Conservation (phyloP, 2,329 filamentous ascomycete genomes). For the Claviceps purpurea region DNA sequence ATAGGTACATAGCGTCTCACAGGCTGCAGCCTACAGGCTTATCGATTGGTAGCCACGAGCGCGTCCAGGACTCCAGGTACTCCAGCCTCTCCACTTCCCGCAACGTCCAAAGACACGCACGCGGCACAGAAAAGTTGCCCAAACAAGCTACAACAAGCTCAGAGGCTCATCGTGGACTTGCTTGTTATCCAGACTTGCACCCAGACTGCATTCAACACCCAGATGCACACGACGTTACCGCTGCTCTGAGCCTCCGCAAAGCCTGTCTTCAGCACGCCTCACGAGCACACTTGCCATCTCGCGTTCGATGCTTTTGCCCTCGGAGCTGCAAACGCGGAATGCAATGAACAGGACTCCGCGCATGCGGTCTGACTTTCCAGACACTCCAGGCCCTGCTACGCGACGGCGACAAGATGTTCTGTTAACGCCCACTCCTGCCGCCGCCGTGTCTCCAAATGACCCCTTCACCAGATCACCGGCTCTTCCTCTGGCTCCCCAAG, state of each 20-base stretch:
- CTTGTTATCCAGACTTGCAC: background rate
- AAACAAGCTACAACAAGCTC: background rate
- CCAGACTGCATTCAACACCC: background rate
- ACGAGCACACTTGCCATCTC: background rate
- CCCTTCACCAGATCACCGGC: slow-evolving; percentile 18
- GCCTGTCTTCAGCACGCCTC: background rate
- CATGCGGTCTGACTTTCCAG: slow-evolving; percentile 69
- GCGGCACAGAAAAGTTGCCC: background rate
- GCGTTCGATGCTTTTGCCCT: slow-evolving; percentile 6
- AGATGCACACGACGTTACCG: background rate
- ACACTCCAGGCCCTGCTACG: slow-evolving; percentile 48
- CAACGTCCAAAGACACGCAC: background rate
- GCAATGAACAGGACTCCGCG: slow-evolving; percentile 76
- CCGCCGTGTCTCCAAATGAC: slow-evolving; percentile 17
- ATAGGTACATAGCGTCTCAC: no score
- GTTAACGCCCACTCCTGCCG: slow-evolving; percentile 18
- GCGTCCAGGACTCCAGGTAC: background rate
- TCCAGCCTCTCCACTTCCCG: background rate
- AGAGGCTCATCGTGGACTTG: background rate
- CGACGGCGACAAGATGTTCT: slow-evolving; percentile 20
- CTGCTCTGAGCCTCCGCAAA: background rate
- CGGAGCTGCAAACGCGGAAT: slow-evolving; percentile 30
- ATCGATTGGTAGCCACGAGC: background rate
- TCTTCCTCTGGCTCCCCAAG: slow-evolving; percentile 36
- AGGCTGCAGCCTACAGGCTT: background rate